These are phyloP conservation scores for Rutstroemia sp. DNA, from an alignment of 2,329 filamentous ascomycete species.

Conservation along the genomic window DNA sequence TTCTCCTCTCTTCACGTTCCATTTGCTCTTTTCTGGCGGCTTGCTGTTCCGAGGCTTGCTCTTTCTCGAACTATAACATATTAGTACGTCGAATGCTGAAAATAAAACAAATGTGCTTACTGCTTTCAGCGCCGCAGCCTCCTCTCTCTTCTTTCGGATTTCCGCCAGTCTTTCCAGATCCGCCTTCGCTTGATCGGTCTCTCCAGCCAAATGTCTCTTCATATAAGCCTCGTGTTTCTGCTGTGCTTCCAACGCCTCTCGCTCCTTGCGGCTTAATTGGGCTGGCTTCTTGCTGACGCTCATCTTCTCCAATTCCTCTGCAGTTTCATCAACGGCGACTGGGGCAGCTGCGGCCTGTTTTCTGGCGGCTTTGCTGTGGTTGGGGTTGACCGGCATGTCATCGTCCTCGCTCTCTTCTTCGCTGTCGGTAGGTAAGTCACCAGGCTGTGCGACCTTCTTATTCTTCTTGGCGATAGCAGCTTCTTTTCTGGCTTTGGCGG, in stretches of 20 bases:
- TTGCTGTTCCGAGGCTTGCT: slow-evolving; percentile 2
- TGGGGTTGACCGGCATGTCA: slow-evolving; percentile 80
- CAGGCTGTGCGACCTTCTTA: slow-evolving; percentile 65
- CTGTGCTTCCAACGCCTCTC: slow-evolving; percentile 76
- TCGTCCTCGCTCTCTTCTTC: slow-evolving; percentile 51
- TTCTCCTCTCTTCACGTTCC: slow-evolving; percentile 36
- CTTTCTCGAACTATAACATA: slow-evolving; percentile 30
- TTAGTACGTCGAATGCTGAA: slow-evolving; percentile 13
- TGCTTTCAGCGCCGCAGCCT: slow-evolving; percentile 74
- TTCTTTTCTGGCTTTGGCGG: slow-evolving; percentile 85
- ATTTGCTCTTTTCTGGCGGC: slow-evolving; percentile 32
- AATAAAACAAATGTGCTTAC: slow-evolving; percentile 39
- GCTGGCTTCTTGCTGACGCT: slow-evolving; percentile 36
- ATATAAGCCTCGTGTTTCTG: slow-evolving; percentile 85
- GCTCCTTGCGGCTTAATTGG: slow-evolving; percentile 59
- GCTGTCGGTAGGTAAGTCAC: slow-evolving; percentile 72
- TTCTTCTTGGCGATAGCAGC: slow-evolving; percentile 75
- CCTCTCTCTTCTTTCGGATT: slow-evolving; percentile 79
- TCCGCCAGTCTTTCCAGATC: slow-evolving; percentile 77
- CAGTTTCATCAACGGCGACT: slow-evolving; percentile 40
- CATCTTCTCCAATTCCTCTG: slow-evolving; percentile 50
- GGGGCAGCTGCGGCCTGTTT: slow-evolving; percentile 42
- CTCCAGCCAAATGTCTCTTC: slow-evolving; percentile 87
- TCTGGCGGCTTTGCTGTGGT: slow-evolving; percentile 72
- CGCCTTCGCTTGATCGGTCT: slow-evolving; percentile 90